Base-by-base conservation (phyloP, 371 early-diverging fungal genomes). In the Thermomucor indicae-seudaticae region DNA sequence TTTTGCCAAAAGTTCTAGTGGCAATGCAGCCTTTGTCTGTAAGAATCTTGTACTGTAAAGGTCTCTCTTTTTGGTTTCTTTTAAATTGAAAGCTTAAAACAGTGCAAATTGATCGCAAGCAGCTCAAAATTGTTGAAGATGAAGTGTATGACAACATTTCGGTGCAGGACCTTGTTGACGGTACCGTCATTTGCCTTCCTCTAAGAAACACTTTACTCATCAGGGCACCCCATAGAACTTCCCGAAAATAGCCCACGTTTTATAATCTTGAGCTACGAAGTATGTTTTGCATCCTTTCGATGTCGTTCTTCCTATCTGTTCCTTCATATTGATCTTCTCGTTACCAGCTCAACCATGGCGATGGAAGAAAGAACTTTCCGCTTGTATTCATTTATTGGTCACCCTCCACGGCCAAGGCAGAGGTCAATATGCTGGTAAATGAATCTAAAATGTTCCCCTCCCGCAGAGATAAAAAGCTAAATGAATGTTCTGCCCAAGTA, bases 241-340 rank as follows among this genome's bases (percentile, higher is more conserved):
- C 89, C 89, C 1, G 89, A 87, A 22, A 81, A 78, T 37, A 58
- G 71, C 14, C 89, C 89, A 14, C 79, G 89, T 4, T 89, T 80
- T 41, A 54, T 89, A 16, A 65, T 88, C 27, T 54, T 88, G 30
- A 87, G 86, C 62, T 85, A 76, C 49, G 77, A 83, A 57, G 80
- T 75, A 62, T 17, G 34, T 16, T 16, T 1, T 19, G 5, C 43
- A 19, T 3, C 7, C 3, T 4, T 29, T 6, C 38, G 14, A 28
- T 23, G 28, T 29, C 12, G 8, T 19, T 37, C 1, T 43, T 37
- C 31, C 10, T 8, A 7, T 2, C 19, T 22, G 8, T 38, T 22
- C 14, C 11, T 14, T 4, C 2, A 43, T 30, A 6, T 16, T 34
- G 1, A 27, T n/a, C 23, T 25, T 23, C 28, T n/a, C 17, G 20